Conservation (phyloP, 495 filamentous ascomycete species). For the Aspergillus nidulans region DNA sequence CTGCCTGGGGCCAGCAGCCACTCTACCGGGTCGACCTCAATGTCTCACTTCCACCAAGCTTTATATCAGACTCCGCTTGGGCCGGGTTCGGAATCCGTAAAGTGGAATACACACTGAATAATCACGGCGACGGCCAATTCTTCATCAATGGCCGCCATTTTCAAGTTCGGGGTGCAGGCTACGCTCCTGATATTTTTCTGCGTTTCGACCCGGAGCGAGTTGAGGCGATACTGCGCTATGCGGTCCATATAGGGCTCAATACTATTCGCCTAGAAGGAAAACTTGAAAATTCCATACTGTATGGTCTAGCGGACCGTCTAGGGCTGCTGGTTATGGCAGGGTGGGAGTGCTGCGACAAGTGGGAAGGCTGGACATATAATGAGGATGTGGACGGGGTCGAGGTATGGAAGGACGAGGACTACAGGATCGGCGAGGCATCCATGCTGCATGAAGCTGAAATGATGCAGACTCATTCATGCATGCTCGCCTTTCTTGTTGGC, state of each 20-base stretch:
- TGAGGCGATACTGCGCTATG: slow-evolving; percentile 42
- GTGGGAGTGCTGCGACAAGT: slow-evolving; percentile 69
- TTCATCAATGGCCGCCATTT: slow-evolving; percentile 53
- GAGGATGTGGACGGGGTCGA: slow-evolving; percentile 42
- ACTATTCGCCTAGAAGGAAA: slow-evolving; percentile 62
- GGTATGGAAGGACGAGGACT: slow-evolving; percentile 49
- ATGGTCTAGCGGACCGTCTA: slow-evolving; percentile 52
- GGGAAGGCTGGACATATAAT: slow-evolving; percentile 63
- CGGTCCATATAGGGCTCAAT: slow-evolving; percentile 58
- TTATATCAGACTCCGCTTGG: slow-evolving; percentile 38
- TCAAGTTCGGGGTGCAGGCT: slow-evolving; percentile 57
- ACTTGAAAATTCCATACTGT: slow-evolving; percentile 58
- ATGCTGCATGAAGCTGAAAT: slow-evolving; percentile 58
- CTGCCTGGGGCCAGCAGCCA: slow-evolving; percentile 69
- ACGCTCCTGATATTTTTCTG: slow-evolving; percentile 58
- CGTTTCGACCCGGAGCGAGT: slow-evolving; percentile 47
- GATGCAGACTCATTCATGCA: slow-evolving; percentile 54
- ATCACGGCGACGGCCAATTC: slow-evolving; percentile 52
- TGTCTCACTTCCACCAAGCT: slow-evolving; percentile 23
- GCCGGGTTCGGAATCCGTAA: slow-evolving; percentile 52
- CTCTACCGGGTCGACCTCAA: slow-evolving; percentile 55
- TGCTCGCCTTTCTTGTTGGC: slow-evolving; percentile 55
- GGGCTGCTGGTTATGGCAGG: slow-evolving; percentile 61
- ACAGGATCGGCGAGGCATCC: slow-evolving; percentile 46
- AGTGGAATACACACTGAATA: slow-evolving; percentile 47